These are phyloP conservation scores for Lentinula sp. DNA, from an alignment of 768 basidiomycete species.

Conservation along the genomic window DNA sequence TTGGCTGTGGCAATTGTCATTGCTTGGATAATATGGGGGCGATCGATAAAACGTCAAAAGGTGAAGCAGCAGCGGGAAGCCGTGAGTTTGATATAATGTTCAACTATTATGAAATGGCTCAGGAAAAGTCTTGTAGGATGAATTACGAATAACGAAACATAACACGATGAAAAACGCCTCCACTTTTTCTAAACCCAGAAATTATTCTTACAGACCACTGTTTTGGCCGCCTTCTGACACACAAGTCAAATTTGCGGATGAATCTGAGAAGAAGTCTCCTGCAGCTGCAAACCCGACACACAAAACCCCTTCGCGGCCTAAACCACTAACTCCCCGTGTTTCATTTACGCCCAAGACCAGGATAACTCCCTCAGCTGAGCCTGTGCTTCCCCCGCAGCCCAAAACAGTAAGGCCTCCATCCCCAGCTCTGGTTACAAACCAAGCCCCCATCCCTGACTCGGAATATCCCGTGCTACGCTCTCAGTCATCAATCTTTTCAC, in stretches of 20 bases:
- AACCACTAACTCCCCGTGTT: background rate
- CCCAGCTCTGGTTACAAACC: background rate
- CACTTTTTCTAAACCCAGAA: conserved; percentile 17
- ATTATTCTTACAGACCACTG: conserved; percentile 20
- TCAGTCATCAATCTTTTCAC: background rate
- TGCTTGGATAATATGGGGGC: conserved; percentile 44
- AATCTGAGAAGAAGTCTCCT: background rate
- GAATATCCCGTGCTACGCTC: conserved; percentile 7
- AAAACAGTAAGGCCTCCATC: background rate
- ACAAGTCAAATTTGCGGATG: conserved; percentile 35
- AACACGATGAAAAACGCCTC: conserved; percentile 38
- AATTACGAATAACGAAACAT: conserved; percentile 22
- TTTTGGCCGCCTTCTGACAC: conserved; percentile 22
- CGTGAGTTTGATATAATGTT: conserved; percentile 11
- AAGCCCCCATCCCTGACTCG: conserved; percentile 12
- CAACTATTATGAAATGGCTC: background rate
- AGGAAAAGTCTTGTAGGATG: conserved; percentile 14
- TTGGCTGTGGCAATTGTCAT: conserved; percentile 37
- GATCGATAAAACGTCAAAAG: conserved; percentile 29
- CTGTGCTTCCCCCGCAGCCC: background rate
- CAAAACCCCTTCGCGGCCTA: background rate
- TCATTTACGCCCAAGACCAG: background rate
- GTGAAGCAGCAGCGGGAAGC: conserved; percentile 24
- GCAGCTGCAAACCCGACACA: conserved; percentile 10
- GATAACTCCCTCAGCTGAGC: background rate